Evolutionary conservation across 2,329 filamentous ascomycete genomes (phyloP).

Genomic region (Blastomyces gilchristii): DNA sequence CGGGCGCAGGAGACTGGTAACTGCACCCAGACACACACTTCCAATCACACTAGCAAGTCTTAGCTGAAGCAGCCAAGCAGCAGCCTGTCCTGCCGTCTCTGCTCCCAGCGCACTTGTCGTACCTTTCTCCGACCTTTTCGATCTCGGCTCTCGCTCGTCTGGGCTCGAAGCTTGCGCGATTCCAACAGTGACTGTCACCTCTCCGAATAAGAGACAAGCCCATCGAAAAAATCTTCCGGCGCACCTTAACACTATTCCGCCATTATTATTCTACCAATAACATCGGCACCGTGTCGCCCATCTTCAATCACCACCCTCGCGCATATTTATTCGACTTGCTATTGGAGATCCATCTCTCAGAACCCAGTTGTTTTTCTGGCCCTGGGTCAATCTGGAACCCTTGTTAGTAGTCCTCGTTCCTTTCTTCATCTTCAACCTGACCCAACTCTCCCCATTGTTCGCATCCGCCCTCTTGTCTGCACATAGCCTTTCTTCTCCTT

Average conservation of each 20-base stretch:
- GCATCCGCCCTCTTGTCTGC: background rate
- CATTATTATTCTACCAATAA: slow-evolving; percentile 2
- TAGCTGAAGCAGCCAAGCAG: background rate
- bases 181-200: background rate
- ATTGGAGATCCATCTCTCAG: background rate
- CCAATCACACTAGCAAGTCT: slow-evolving; percentile 3
- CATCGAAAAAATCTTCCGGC: slow-evolving; percentile 2
- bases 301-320: background rate
- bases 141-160: background rate
- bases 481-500: background rate
- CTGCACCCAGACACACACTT: slow-evolving; percentile 5
- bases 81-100: background rate
- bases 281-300: background rate
- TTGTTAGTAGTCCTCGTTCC: background rate
- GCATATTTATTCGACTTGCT: background rate
- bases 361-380: background rate
- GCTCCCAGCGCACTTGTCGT: background rate
- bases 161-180: background rate
- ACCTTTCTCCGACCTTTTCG: slow-evolving; percentile 3
- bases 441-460: background rate
- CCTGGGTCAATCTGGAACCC: slow-evolving; percentile 1
- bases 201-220: background rate
- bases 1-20: slow-evolving; percentile 1
- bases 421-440: background rate
- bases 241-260: background rate